phyloP scores from a whole-genome alignment of 2,329 filamentous ascomycete species.

The Diaporthe capsici region DNA sequence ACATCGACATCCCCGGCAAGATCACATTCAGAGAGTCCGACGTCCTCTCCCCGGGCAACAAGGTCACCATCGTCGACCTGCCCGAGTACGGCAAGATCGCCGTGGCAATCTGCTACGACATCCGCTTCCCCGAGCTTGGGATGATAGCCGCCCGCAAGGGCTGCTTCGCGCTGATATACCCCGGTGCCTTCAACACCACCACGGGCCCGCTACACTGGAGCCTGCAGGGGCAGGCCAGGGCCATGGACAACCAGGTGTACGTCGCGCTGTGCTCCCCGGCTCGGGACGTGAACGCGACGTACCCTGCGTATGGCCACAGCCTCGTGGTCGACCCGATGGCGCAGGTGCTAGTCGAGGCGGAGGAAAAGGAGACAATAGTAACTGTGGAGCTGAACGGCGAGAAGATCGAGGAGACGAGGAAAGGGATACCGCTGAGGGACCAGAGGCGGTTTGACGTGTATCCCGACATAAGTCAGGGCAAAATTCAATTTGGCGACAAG shows the following conservation, averaged over 20 bases:
- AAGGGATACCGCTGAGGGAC: slow-evolving; percentile 84
- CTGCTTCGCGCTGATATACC: slow-evolving; percentile 91
- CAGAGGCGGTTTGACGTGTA: slow-evolving; percentile 97
- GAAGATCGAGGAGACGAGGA: slow-evolving; percentile 81
- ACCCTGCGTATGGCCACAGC: slow-evolving; percentile 94
- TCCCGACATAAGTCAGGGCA: slow-evolving; percentile 83
- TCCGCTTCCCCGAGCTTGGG: slow-evolving; percentile 95
- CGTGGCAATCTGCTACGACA: slow-evolving; percentile 96
- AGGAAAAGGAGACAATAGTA: slow-evolving; percentile 82
- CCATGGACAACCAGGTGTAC: slow-evolving; percentile 94
- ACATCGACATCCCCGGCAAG: slow-evolving; percentile 96
- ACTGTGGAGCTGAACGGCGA: slow-evolving; percentile 78
- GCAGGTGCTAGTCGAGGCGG: slow-evolving; percentile 82
- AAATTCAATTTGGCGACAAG: slow-evolving; percentile 45
- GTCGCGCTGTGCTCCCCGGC: slow-evolving; percentile 94
- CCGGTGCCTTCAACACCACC: slow-evolving; percentile 96
- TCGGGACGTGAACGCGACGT: slow-evolving; percentile 80
- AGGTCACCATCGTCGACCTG: slow-evolving; percentile 87
- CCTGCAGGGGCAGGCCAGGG: slow-evolving; percentile 84
- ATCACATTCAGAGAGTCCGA: slow-evolving; percentile 94
- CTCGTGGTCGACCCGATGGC: slow-evolving; percentile 91
- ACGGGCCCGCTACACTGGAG: slow-evolving; percentile 95
- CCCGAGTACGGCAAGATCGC: slow-evolving; percentile 90
- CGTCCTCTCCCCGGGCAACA: slow-evolving; percentile 87
- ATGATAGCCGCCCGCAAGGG: slow-evolving; percentile 88